Conservation (phyloP, 78 protist genomes). For the Speleostelium caveatum region DNA sequence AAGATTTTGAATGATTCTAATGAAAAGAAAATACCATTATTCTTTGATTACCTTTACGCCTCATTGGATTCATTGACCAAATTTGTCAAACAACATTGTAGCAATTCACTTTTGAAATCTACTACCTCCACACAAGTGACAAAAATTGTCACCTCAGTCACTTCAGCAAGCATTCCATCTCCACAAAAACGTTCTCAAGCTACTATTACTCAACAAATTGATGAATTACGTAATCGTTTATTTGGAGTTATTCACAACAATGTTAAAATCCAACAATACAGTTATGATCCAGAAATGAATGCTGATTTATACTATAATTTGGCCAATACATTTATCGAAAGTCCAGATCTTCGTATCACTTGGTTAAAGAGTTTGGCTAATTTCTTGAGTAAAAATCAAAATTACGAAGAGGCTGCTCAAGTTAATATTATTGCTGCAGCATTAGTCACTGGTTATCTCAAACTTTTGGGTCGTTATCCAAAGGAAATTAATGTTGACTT, state of each 20-base stretch:
- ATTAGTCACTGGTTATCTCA: slow-evolving; percentile 56
- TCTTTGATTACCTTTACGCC: slow-evolving; percentile 11
- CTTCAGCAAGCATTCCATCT: not conserved
- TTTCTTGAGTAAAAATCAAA: slow-evolving; percentile 15
- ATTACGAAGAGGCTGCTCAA: slow-evolving; percentile 74
- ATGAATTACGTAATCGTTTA: slow-evolving; percentile 43
- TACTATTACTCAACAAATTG: slow-evolving; percentile 55
- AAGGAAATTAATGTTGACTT: slow-evolving; percentile 16
- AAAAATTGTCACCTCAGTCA: not conserved
- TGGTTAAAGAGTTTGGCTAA: slow-evolving; percentile 73
- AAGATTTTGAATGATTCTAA: slow-evolving; percentile 31
- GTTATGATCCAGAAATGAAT: slow-evolving; percentile 79
- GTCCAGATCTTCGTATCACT: slow-evolving; percentile 82
- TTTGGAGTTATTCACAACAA: slow-evolving; percentile 58
- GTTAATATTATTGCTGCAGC: slow-evolving; percentile 67
- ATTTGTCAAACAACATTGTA: slow-evolving; percentile 26
- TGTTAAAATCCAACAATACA: slow-evolving; percentile 56
- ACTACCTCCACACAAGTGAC: not conserved
- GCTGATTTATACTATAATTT: slow-evolving; percentile 69
- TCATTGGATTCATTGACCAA: slow-evolving; percentile 29
- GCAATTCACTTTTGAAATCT: not conserved
- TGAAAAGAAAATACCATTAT: not conserved
- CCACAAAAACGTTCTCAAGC: not conserved
- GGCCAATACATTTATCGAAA: slow-evolving; percentile 56
- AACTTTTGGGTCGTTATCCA: slow-evolving; percentile 37